Evolutionary conservation across 192 early-diverging fungal genomes (phyloP).

Genomic region (Ambispora gerdemannii): DNA sequence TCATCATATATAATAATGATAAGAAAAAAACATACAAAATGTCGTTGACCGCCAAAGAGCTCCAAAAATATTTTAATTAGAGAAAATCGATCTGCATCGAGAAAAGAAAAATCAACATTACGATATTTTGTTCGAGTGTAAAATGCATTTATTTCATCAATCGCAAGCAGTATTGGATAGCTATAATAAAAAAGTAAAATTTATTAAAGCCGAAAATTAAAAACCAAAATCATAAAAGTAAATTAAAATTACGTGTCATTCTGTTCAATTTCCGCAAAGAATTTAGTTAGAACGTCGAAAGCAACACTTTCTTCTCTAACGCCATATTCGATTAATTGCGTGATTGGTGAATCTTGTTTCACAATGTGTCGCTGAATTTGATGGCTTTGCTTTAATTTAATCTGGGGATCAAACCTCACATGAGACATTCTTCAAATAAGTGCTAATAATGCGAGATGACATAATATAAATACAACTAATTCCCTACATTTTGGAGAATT

Average conservation of each 20-base stretch:
- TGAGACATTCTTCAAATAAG: background rate
- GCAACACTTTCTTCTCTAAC: slow-evolving; percentile 43
- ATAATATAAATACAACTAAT: slow-evolving; percentile 9
- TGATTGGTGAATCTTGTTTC: slow-evolving; percentile 34
- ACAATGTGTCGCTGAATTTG: slow-evolving; percentile 39
- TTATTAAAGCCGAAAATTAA: too few relatives aligned
- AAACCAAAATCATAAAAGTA: too few relatives aligned
- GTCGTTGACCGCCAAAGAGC: slow-evolving; percentile 45
- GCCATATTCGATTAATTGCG: slow-evolving; percentile 40
- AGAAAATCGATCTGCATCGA: slow-evolving; percentile 42
- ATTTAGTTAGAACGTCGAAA: slow-evolving; percentile 44
- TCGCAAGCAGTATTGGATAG: slow-evolving; percentile 47
- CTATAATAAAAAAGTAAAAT: slow-evolving; percentile 13
- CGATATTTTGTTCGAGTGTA: slow-evolving; percentile 47
- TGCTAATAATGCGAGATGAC: background rate
- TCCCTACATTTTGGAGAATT: slow-evolving; percentile 35
- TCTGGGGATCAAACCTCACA: background rate
- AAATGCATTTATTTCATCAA: slow-evolving; percentile 52
- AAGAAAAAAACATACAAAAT: slow-evolving; percentile 30
- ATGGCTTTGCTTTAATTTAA: slow-evolving; percentile 14
- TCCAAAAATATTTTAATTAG: slow-evolving; percentile 47
- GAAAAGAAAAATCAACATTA: slow-evolving; percentile 36
- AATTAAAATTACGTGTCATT: slow-evolving; percentile 39
- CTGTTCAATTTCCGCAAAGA: slow-evolving; percentile 44
- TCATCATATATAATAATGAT: background rate